Evolutionary conservation across 805 yeast genomes (phyloP), one percentile per base, ranked within the genome.

Genomic region (Cyberlindnera euphorbiae): DNA sequence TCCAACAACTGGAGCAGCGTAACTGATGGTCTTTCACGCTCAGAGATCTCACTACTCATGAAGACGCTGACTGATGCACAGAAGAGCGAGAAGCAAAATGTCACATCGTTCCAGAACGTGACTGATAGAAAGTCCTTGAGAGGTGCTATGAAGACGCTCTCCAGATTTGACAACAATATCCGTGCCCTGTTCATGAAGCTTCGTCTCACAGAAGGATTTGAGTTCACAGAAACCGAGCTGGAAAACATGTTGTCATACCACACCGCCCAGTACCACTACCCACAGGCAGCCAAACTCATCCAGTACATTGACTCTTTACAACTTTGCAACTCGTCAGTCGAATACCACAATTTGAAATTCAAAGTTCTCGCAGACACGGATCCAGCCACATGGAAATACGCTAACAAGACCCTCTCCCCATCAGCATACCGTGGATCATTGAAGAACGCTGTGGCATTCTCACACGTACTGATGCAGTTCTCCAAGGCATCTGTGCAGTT

Each of bases 301-400:
- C 4, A 32, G 3, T 28, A 24, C 19, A 38, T 36, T 11, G 45
- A 39, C 6, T 16, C 32, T 6, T 29, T 18, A 8, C 15, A 26
- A 12, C 14, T 11, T 1, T 34, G 36, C 26, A 25, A 30, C 18
- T 26, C 31, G 26, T 39, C 51, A 5, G 33, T 46, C 17, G 28
- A 19, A 5, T 48, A 27, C 27, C 42, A 48, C 17, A 52, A 48
- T 21, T 21, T 31, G 13, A 50, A 38, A 33, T 18, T 52, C 12
- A 35, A 40, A 25, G 35, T 46, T 1, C 19, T 46, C 9, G 54
- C 46, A 5, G 42, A 38, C 13, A 45, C 53, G 1, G 36, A 41
- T 17, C 49, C 52, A 4, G 27, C 32, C 10, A 32, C 14, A 7
- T 49, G 53, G 53, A 32, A 30, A 25, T 13, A 33, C 11, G 14